Evolutionary conservation across 2,329 filamentous ascomycete genomes (phyloP).

Genomic region (Penicillium sp.): DNA sequence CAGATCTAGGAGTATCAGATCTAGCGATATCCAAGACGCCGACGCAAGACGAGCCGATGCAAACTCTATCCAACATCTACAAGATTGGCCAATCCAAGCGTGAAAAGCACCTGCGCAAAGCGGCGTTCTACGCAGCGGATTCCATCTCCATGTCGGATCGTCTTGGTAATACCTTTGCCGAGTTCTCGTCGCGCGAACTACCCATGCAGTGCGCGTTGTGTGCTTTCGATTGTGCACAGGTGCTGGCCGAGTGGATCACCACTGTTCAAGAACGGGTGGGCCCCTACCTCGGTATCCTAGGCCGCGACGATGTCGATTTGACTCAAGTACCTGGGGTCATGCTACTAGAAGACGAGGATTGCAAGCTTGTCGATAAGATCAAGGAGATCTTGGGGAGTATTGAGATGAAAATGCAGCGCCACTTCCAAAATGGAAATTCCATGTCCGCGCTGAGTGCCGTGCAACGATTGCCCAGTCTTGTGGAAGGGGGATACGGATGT

Average conservation of each 20-base stretch:
- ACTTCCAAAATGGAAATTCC: slow-evolving; percentile 54
- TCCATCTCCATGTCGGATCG: slow-evolving; percentile 86
- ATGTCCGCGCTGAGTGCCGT: slow-evolving; percentile 52
- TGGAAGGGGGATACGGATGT: slow-evolving; percentile 73
- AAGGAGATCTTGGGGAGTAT: slow-evolving; percentile 72
- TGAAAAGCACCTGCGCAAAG: slow-evolving; percentile 84
- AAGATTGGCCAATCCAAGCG: slow-evolving; percentile 58
- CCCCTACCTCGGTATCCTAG: slow-evolving; percentile 79
- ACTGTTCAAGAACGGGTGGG: slow-evolving; percentile 94
- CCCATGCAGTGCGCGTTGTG: slow-evolving; percentile 90
- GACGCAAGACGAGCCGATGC: slow-evolving; percentile 34
- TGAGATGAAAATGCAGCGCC: slow-evolving; percentile 72
- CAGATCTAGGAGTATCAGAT: slow-evolving; percentile 37
- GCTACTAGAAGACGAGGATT: slow-evolving; percentile 87
- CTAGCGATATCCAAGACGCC: slow-evolving; percentile 37
- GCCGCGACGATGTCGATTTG: slow-evolving; percentile 76
- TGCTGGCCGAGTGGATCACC: slow-evolving; percentile 89
- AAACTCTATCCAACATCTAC: slow-evolving; percentile 31
- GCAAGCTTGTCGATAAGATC: slow-evolving; percentile 78
- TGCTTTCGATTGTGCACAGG: slow-evolving; percentile 88
- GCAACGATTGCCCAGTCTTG: slow-evolving; percentile 55
- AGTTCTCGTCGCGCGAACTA: slow-evolving; percentile 77
- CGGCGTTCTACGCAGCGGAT: slow-evolving; percentile 92
- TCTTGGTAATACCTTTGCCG: slow-evolving; percentile 78
- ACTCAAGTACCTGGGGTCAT: slow-evolving; percentile 80